Evolutionary conservation across 495 filamentous ascomycete species (phyloP).

Genomic region (Beverwykella pulmonaria): DNA sequence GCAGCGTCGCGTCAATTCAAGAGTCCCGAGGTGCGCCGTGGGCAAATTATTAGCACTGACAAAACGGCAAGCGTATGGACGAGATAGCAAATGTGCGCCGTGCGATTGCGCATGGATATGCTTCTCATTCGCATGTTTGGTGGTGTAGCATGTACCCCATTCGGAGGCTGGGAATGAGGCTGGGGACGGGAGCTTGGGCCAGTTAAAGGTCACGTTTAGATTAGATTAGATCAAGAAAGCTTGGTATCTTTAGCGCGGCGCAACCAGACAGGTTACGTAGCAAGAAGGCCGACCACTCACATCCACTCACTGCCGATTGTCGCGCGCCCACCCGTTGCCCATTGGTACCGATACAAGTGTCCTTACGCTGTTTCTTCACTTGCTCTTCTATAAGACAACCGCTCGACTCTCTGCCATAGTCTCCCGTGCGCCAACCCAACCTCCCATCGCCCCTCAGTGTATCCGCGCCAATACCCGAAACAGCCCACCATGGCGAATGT

Average conservation of each 20-base stretch:
- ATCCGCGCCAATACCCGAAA: background rate
- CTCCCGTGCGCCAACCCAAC: background rate
- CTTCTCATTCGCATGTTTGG: background rate
- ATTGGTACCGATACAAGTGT: slow-evolving; percentile 4
- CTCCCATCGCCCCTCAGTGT: background rate
- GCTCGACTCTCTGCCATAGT: background rate
- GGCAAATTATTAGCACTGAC: background rate
- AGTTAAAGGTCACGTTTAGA: background rate
- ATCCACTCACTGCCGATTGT: background rate
- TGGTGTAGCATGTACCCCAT: background rate
- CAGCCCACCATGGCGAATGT: slow-evolving; percentile 64
- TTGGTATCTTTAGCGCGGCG: background rate
- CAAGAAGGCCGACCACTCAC: background rate
- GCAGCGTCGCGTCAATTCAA: background rate
- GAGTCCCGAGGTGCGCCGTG: background rate
- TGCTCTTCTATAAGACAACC: background rate
- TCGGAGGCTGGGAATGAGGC: slow-evolving; percentile 1
- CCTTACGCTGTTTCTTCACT: background rate
- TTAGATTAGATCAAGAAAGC: slow-evolving; percentile 14
- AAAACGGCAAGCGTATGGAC: background rate
- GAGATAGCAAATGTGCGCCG: background rate
- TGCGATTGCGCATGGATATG: slow-evolving; percentile 7
- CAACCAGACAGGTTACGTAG: slow-evolving; percentile 23
- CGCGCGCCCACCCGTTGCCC: no score
- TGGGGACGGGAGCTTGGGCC: background rate